Base-by-base conservation (phyloP, 805 yeast species). In the Citeromyces matritensis region DNA sequence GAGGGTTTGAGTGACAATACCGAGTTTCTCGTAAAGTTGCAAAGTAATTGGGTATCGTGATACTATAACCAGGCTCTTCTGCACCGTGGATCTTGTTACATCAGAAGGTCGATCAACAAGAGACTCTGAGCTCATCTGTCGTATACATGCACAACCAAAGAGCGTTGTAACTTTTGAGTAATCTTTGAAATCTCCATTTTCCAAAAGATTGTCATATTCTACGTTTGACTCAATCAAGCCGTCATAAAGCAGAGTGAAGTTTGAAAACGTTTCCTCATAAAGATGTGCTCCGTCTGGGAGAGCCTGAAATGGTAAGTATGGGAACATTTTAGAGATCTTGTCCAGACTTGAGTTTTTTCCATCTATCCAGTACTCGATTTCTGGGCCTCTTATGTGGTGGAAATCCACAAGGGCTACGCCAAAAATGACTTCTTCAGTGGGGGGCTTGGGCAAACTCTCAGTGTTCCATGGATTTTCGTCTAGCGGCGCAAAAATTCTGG, bases 211-310 rank as follows among this genome's bases (percentile, higher is more conserved):
- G n/a, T 26, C 6, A 15, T 26, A 6, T 13, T 8, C 25, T 9
- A 9, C 9, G 17, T 26, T 15, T n/a, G 8, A 7, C 46, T 45
- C 38, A 48, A 61, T 10, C 5, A 7, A 15, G 32, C 70, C 72
- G 48, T 84, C 84, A 46, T 73, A 81, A 5, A 79, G 65, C 28
- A 88, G 57, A 15, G 94, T 86, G 55, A 88, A 88, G 47, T 83
- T 83, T 15, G 94, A 77, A 46, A 86, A 84, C 1, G 94, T 85
- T 51, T 91, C 97, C 48, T 85, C 94, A 47, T 76, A 88, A 14
- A 86, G 64, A 50, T 91, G 98, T 2, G 93, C 77, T 4, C 97
- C 97, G 53, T 91, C 98, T 0, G 98, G 97, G 14, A 91, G 57
- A 2, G 95, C 94, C 48, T 86, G 96, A 47, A 91, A 91, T 3